Evolutionary conservation across 2,329 filamentous ascomycete genomes (phyloP).

Genomic region (Lasiodiplodia sp.): DNA sequence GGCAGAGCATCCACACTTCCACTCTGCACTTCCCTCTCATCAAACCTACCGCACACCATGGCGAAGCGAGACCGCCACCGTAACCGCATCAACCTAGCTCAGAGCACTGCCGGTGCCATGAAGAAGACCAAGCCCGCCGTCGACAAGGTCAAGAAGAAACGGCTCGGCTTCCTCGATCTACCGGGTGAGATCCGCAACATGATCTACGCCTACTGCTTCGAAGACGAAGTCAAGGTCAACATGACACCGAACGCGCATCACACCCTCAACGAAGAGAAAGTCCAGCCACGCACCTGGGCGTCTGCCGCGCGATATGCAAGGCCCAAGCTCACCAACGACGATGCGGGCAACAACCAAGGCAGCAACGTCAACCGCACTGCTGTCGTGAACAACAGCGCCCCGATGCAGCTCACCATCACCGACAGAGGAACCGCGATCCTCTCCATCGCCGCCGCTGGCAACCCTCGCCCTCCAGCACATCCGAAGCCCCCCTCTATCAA

Average conservation of each 20-base stretch:
- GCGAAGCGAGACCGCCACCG: not conserved
- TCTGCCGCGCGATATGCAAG: not conserved
- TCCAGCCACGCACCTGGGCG: conserved; percentile 6
- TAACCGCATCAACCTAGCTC: not conserved
- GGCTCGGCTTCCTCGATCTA: conserved; percentile 45
- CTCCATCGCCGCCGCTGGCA: not conserved
- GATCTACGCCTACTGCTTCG: conserved; percentile 54
- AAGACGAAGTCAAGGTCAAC: conserved; percentile 39
- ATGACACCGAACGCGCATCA: conserved; percentile 35
- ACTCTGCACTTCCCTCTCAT: not conserved
- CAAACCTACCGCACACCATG: not conserved
- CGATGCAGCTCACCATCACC: not conserved
- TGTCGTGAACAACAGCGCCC: not conserved
- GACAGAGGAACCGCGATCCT: not conserved
- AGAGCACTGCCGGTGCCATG: not conserved
- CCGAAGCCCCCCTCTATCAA: not conserved
- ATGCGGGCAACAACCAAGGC: not conserved
- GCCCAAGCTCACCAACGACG: not conserved
- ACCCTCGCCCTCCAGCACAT: not conserved
- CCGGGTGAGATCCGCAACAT: conserved; percentile 59
- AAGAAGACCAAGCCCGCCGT: not conserved
- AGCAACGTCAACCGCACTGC: not conserved
- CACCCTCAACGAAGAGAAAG: conserved; percentile 17
- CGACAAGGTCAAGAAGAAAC: conserved; percentile 14
- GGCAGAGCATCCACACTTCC: not conserved